Evolutionary conservation across 306 rosid species (phyloP).

Genomic region (Cucurbita maxima): DNA sequence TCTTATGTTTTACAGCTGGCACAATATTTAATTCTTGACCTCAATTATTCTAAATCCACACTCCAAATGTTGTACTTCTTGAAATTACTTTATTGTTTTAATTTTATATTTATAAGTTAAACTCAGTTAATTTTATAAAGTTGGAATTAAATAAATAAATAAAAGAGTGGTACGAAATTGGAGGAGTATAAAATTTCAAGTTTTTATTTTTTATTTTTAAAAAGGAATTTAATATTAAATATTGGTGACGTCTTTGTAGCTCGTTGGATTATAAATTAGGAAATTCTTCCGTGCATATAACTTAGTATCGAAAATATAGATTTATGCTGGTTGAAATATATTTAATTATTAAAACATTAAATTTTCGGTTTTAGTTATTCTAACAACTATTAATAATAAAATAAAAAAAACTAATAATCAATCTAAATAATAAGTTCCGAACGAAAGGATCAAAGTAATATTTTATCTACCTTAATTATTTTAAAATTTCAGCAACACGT

Average conservation of each 20-base stretch:
- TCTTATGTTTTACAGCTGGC: slow-evolving; percentile 1
- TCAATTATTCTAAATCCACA: not conserved
- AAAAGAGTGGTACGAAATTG: not conserved
- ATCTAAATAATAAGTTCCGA: too few relatives aligned
- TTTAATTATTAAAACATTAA: too few relatives aligned
- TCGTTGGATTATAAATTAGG: not conserved
- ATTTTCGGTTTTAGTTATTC: too few relatives aligned
- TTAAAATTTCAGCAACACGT: not conserved
- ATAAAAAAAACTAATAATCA: too few relatives aligned
- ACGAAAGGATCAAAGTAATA: too few relatives aligned
- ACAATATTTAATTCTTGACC: not conserved
- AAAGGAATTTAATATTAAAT: too few relatives aligned
- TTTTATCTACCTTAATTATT: too few relatives aligned
- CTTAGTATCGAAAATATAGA: too few relatives aligned
- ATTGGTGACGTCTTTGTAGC: not conserved
- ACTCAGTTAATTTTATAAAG: not conserved
- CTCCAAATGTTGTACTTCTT: not conserved
- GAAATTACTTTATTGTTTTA: not conserved
- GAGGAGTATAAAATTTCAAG: not conserved
- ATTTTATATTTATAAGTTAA: not conserved
- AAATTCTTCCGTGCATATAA: not conserved
- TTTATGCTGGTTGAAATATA: too few relatives aligned
- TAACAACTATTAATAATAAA: too few relatives aligned
- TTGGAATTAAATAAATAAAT: too few relatives aligned
- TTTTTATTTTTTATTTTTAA: too few relatives aligned